Base-by-base conservation (phyloP, 257 asterid species). In the Primulina eburnea region DNA sequence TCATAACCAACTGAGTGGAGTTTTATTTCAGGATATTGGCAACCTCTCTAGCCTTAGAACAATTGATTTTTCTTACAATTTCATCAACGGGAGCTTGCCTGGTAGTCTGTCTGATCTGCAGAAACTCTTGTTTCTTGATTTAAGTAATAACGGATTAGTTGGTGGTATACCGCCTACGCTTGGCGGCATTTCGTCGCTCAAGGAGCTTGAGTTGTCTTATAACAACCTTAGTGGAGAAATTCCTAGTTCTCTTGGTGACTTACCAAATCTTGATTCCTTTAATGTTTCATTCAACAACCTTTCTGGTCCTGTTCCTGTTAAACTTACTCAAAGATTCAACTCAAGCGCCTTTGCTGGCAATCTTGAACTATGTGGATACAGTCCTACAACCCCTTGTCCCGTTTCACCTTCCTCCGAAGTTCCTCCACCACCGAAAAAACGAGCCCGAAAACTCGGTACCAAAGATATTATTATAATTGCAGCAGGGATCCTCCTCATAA, bases 211-310 rank as follows among this genome's bases (percentile, higher is more conserved):
- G 70, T 74, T 84, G 17, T 74, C 88, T 24, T 59, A 62, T 8
- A 84, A 84, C 67, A 77, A 84, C 43, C 56, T 84, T 60, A 77
- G 73, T 63, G 88, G 79, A 68, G 80, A 84, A 73, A 77, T 84
- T 68, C 83, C 89, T 67, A 29, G 38, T 56, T 70, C 85, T 53
- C 68, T 84, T 4, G 86, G 75, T 56, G 71, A 73, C 73, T 69
- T 81, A 55, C 76, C 77, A 12, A 77, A 58, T 71, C 84, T 84
- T 20, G 66, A 38, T 52, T 61, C 62, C 59, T 84, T 84, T 52
- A 84, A 81, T 77, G 85, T 81, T 20, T 84, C 89, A 5, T 84
- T 73, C 43, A 84, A 84, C 66, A 77, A 77, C 34, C 85, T 84
- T 21, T 77, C 86, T 17, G 86, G 89, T 16, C 82, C 80, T 30